Conservation (phyloP, 2,329 filamentous ascomycete genomes). For the Aureobasidium sp. region DNA sequence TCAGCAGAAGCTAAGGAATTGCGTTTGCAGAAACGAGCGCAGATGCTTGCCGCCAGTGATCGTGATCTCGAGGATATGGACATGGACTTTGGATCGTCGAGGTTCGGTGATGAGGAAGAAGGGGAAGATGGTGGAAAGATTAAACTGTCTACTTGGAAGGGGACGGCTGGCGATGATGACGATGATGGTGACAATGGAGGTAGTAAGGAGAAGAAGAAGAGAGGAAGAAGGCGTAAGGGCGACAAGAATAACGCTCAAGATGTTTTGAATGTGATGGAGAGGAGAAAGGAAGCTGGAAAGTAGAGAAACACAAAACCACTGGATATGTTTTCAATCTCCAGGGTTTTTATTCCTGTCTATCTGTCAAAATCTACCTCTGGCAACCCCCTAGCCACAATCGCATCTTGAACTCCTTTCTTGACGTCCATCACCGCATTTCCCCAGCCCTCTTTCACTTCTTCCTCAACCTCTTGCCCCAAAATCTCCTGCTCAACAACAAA, state of each 20-base stretch:
- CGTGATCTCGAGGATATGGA: conserved; percentile 88
- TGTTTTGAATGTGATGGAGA: conserved; percentile 72
- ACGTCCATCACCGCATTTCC: conserved; percentile 33
- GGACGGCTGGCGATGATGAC: conserved; percentile 44
- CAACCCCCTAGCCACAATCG: conserved; percentile 39
- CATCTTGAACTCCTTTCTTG: conserved; percentile 37
- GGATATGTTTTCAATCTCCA: too few species aligned
- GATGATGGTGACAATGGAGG: conserved; percentile 35
- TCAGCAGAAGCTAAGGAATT: conserved; percentile 51
- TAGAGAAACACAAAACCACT: neutral
- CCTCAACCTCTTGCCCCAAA: conserved; percentile 16
- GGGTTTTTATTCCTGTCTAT: neutral
- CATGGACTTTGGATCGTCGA: conserved; percentile 83
- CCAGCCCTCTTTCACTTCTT: conserved; percentile 28
- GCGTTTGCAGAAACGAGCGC: conserved; percentile 54
- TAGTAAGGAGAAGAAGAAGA: conserved; percentile 47
- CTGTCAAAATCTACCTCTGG: conserved; percentile 37
- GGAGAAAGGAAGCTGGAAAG: conserved; percentile 37
- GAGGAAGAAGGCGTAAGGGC: conserved; percentile 64
- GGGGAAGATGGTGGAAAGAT: conserved; percentile 53
- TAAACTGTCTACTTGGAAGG: conserved; percentile 60
- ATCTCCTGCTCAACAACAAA: conserved; percentile 33
- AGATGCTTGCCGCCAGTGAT: conserved; percentile 64
- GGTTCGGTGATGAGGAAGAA: conserved; percentile 83
- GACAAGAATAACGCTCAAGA: conserved; percentile 72